Conservation (phyloP, 2,329 filamentous ascomycete genomes). For the Erysiphe pulchra region DNA sequence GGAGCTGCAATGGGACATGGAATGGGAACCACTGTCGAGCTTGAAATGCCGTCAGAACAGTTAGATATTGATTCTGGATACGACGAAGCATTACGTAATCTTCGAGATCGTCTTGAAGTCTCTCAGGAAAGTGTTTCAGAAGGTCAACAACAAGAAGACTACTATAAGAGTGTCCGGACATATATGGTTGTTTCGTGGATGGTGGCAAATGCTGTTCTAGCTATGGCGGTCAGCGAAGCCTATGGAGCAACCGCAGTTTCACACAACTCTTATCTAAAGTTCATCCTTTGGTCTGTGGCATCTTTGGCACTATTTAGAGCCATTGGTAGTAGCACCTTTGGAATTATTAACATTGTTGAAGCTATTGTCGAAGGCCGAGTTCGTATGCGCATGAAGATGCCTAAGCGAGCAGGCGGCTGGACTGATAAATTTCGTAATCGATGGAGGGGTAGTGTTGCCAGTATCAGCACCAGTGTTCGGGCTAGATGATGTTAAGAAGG, state of each 20-base stretch:
- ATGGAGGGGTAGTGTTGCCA: conserved; percentile 11
- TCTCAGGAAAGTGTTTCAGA: conserved; percentile 35
- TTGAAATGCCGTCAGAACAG: conserved; percentile 66
- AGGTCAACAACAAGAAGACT: conserved; percentile 76
- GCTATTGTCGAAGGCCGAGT: conserved; percentile 69
- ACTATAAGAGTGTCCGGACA: conserved; percentile 88
- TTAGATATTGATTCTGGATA: conserved; percentile 90
- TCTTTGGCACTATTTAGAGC: conserved; percentile 69
- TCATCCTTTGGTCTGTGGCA: conserved; percentile 84
- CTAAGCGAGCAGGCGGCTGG: conserved; percentile 10
- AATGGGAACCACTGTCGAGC: conserved; percentile 83
- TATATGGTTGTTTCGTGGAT: conserved; percentile 89
- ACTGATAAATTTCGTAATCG: conserved; percentile 10
- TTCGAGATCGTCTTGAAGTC: conserved; percentile 46
- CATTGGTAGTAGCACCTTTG: conserved; percentile 56
- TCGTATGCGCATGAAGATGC: conserved; percentile 10
- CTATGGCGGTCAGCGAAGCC: conserved; percentile 64
- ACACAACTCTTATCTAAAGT: conserved; percentile 71
- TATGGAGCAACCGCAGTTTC: conserved; percentile 49
- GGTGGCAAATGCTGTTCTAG: conserved; percentile 76
- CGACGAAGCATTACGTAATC: conserved; percentile 53
- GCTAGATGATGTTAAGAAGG: conserved; percentile 1
- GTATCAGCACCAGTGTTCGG: conserved; percentile 11
- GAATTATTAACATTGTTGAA: conserved; percentile 62
- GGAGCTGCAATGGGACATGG: conserved; percentile 74